A percentile compares a stretch with the other conserved stretches of the same genome.
These are phyloP conservation scores for Metrosideros polymorpha DNA, from an alignment of 441 rosid genomes.

Conservation along the genomic window DNA sequence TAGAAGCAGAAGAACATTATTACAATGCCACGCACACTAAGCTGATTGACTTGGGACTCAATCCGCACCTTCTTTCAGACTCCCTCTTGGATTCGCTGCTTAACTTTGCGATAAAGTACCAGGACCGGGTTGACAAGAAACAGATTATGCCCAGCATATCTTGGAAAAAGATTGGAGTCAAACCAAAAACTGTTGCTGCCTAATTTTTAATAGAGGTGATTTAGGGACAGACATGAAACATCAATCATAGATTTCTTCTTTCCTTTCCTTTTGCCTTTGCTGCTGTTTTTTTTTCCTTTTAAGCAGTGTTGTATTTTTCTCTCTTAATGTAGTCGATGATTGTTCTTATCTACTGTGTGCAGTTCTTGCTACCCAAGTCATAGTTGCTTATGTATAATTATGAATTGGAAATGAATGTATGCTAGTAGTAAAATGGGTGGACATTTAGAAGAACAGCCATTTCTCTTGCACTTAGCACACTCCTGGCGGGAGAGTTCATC, in stretches of 20 bases:
- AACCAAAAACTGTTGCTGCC: conserved; percentile 57
- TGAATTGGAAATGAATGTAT: background rate
- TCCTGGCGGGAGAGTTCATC: background rate
- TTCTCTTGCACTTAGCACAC: background rate
- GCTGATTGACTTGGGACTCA: conserved; percentile 83
- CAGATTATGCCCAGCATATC: conserved; percentile 95
- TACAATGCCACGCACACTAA: conserved; percentile 95
- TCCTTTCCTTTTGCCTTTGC: background rate
- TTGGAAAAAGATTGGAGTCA: conserved; percentile 78
- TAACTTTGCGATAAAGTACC: conserved; percentile 63
- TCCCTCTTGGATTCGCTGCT: conserved; percentile 91
- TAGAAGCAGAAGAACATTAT: conserved; percentile 96
- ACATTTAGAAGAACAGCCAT: background rate
- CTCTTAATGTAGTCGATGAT: background rate
- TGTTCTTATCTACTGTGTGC: background rate
- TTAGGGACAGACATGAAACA: background rate
- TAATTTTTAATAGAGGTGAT: conserved; percentile 1
- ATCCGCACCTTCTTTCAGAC: conserved; percentile 81
- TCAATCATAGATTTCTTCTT: background rate
- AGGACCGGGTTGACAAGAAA: conserved; percentile 70
- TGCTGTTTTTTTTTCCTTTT: background rate
- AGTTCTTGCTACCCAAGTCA: background rate
- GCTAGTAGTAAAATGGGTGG: background rate
- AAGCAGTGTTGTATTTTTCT: background rate
- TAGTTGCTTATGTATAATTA: background rate